Base-by-base conservation (phyloP, 2,329 filamentous ascomycete genomes). In the Neopestalotiopsis rosae region DNA sequence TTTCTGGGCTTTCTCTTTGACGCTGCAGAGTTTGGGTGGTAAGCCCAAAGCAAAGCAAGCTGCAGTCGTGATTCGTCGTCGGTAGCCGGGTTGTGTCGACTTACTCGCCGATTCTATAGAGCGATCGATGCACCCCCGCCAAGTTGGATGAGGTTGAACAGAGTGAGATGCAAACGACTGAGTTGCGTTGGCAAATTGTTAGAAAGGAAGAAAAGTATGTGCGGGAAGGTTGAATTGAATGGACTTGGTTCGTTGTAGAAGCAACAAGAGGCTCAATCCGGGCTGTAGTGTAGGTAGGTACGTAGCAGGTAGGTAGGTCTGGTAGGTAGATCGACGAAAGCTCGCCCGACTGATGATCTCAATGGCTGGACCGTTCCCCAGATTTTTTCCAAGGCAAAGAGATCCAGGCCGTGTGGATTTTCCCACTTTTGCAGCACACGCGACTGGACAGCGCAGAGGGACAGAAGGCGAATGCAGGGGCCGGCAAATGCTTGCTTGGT, bases 291-390 rank as follows among this genome's bases (percentile, higher is more conserved):
- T 38, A 38, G 6, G 34, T 38, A 38, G 34, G 34, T 38, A 38
- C 3, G 24, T 28, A 28, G 24, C 24, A 28, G 24, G 24, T 28
- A 28, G 24, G 24, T 28, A 28, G 24, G 24, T 28, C 24, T 28
- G 24, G 34, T 10, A 38, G 34, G 34, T 52, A 45, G 42, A 65
- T 38, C 49, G 56, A 49, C 61, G 12, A 45, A 38, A 45, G 49
- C 45, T 52, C 63, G 63, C 56, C 13, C 34, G 45, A 57, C 24
- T 57, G 63, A 65, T 65, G 63, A 65, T 65, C 34, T 65, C 63
- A 65, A 65, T 65, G 63, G 63, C 63, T 65, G 63, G 49, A 14
- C 63, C 30, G 45, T 65, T 65, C 63, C 63, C 63, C 63, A 65
- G 63, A 65, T 65, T 65, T 65, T 34, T 65, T 57, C 63, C 42